Evolutionary conservation across 2,329 filamentous ascomycete genomes (phyloP).

Genomic region (Ascochyta fabae): DNA sequence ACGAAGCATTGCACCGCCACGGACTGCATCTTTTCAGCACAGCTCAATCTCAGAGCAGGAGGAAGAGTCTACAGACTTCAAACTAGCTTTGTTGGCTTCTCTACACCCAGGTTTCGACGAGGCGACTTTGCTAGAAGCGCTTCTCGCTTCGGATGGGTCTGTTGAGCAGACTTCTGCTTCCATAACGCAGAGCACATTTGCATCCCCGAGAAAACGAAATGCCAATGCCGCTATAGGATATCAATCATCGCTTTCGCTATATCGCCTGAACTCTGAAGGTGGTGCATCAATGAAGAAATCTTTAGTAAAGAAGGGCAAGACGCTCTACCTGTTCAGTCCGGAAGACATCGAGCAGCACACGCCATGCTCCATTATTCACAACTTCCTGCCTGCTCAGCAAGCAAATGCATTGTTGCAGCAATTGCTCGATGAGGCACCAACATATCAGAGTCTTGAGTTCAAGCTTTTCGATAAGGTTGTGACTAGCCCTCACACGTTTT

Average conservation of each 20-base stretch:
- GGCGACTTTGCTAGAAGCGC: constrained; percentile 74
- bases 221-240: constrained; percentile 41
- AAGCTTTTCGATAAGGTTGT: constrained; percentile 90
- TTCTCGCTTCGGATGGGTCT: constrained; percentile 79
- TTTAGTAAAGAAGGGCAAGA: constrained; percentile 78
- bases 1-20: constrained; percentile 1
- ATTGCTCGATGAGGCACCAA: constrained; percentile 73
- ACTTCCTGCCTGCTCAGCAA: constrained; percentile 76
- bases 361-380: constrained; percentile 90
- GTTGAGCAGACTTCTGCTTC: constrained; percentile 69
- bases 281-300: constrained; percentile 44
- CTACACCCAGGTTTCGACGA: constrained; percentile 70
- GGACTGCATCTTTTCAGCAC: not conserved
- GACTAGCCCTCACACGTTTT: constrained; percentile 80
- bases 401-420: constrained; percentile 79
- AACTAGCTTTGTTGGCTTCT: constrained; percentile 82
- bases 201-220: constrained; percentile 44
- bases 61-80: constrained; percentile 86
- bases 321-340: constrained; percentile 82
- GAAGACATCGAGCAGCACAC: constrained; percentile 82
- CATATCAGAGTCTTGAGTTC: constrained; percentile 75
- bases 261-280: constrained; percentile 21
- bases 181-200: constrained; percentile 51
- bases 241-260: constrained; percentile 52
- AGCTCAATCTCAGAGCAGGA: constrained; percentile 42